Evolutionary conservation across 176 grass and related monocot species (phyloP), one percentile per base, ranked within the genome.

Genomic region (Oryza officinalis): DNA sequence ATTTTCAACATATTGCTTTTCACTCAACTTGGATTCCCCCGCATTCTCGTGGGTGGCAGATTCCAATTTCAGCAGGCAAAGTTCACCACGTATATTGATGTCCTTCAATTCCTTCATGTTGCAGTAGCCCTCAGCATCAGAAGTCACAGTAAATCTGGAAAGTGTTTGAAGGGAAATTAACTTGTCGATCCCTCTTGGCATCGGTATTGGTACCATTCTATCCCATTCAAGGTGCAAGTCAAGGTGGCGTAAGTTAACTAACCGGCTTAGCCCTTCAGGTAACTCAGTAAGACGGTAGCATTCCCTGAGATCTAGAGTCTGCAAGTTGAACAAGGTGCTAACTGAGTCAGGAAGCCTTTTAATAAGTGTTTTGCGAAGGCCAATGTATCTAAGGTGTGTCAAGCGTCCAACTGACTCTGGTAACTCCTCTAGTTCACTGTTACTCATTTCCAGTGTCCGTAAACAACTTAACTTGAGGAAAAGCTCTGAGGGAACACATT

Each of bases 31-130:
- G 22, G 90, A 83, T 10, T 59, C 67, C 10, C 46, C 4, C 1
- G 83, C 87, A 47, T 84, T 32, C 27, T 25, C 41, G 5, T 12
- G 15, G 26, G 14, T 37, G 14, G 78, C 18, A 38, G 31, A 41
- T 84, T 92, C 90, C 30, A 92, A 33, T 27, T 89, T 92, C 27
- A 80, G 59, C 10, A 92, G 73, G 61, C 87, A 92, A 75, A 92
- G 79, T 61, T 92, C 90, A 70, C 90, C 87, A 65, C 68, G 70
- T 47, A 92, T 75, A 38, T 92, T 83, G 44, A 92, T 76, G 37
- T 86, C 33, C 30, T 83, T 80, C 13, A 92, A 40, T 41, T 92
- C 83, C 38, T 49, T 27, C 26, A 92, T 71, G 37, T 83, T 84
- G 63, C 87, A 88, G 20, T 76, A 23, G 46, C 69, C 61, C 27